A percentile compares a stretch with the other conserved stretches of the same genome.
These are phyloP conservation scores for Wickerhamomyces silvicola DNA, from an alignment of 805 yeast genomes.

Conservation along the genomic window DNA sequence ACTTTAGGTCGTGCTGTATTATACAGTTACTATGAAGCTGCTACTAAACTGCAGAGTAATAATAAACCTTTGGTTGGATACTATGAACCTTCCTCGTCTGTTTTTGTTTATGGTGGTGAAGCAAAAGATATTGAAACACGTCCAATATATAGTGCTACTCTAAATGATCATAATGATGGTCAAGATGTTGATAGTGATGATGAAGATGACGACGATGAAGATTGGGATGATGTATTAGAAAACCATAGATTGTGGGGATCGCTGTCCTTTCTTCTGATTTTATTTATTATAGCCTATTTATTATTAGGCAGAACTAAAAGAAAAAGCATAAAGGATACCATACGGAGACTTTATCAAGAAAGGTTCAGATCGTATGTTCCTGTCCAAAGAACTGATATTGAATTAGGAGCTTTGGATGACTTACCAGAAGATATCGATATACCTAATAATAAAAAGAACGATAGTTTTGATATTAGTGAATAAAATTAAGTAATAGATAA, in stretches of 20 bases:
- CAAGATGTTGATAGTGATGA: conserved; percentile 21
- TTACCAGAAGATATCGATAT: conserved; percentile 6
- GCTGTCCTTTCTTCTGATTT: conserved; percentile 24
- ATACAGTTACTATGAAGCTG: conserved; percentile 51
- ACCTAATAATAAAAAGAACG: not conserved
- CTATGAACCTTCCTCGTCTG: conserved; percentile 40
- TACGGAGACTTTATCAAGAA: conserved; percentile 7
- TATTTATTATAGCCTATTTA: conserved; percentile 26
- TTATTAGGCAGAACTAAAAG: conserved; percentile 29
- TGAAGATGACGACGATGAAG: conserved; percentile 31
- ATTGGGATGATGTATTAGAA: conserved; percentile 28
- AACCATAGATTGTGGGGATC: conserved; percentile 33
- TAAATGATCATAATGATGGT: conserved; percentile 21
- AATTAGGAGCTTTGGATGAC: conserved; percentile 7
- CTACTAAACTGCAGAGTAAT: conserved; percentile 10
- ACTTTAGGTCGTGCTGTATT: conserved; percentile 55
- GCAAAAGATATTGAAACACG: conserved; percentile 31
- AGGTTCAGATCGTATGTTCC: conserved; percentile 6
- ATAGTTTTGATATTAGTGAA: conserved; percentile 1
- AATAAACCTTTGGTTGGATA: conserved; percentile 32
- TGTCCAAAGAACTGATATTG: conserved; percentile 6
- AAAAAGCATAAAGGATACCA: conserved; percentile 10
- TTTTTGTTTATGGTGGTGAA: conserved; percentile 51
- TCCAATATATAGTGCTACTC: conserved; percentile 31
- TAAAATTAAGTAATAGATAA: not conserved